Conservation (phyloP, 2,329 filamentous ascomycete species). For the Elsinoe australis region DNA sequence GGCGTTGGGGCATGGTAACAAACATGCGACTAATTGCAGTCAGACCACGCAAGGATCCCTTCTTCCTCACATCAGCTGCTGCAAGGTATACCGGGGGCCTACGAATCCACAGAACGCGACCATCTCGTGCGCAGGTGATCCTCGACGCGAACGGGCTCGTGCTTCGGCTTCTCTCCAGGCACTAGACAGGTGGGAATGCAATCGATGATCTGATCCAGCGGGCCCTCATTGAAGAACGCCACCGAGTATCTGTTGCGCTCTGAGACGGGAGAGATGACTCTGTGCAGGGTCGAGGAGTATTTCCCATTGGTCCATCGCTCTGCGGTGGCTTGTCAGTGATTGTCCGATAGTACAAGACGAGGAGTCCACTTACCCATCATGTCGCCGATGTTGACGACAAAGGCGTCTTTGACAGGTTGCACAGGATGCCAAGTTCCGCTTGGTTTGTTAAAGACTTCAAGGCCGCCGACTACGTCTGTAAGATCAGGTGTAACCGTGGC, state of each 20-base stretch:
- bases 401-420: slow-evolving; percentile 23
- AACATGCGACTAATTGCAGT: no score
- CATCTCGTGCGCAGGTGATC: slow-evolving; percentile 1
- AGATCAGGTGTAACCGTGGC: no score
- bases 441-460: slow-evolving; percentile 32
- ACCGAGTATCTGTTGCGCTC: slow-evolving; percentile 47
- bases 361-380: slow-evolving; percentile 14
- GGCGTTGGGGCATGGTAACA: no score
- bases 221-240: slow-evolving; percentile 50
- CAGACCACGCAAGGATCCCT: background rate
- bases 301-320: slow-evolving; percentile 42
- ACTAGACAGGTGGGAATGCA: slow-evolving; percentile 4
- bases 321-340: background rate
- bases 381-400: slow-evolving; percentile 24
- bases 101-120: background rate
- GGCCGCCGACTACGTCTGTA: slow-evolving; percentile 26
- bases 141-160: background rate
- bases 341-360: background rate
- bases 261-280: slow-evolving; percentile 46
- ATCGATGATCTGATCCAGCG: slow-evolving; percentile 36
- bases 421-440: slow-evolving; percentile 30
- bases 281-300: slow-evolving; percentile 49
- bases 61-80: background rate
- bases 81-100: no score
- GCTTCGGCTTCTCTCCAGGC: background rate